These are phyloP conservation scores for Fusarium brevicatenulatum DNA, from an alignment of 2,329 filamentous ascomycete genomes.

Conservation along the genomic window DNA sequence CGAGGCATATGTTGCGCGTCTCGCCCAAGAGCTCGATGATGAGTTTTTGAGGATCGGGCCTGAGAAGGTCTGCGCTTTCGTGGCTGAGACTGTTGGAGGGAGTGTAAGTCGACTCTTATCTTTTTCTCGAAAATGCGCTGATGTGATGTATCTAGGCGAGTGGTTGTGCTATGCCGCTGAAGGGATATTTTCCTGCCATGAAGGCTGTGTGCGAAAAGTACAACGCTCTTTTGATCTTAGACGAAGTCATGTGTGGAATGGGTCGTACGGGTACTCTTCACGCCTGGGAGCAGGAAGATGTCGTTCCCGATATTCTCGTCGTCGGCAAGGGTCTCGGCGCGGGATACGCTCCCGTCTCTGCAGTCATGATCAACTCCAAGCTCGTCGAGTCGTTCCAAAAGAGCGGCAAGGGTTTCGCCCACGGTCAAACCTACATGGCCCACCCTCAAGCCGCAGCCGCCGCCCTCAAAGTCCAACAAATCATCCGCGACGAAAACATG, in stretches of 20 bases:
- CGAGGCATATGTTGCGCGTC: constrained; percentile 51
- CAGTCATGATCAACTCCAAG: constrained; percentile 19
- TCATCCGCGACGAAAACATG: constrained; percentile 24
- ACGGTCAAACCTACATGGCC: constrained; percentile 31
- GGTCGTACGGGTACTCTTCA: constrained; percentile 70
- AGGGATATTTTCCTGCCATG: constrained; percentile 65
- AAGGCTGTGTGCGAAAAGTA: constrained; percentile 64
- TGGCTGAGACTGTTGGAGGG: constrained; percentile 59
- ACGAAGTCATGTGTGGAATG: constrained; percentile 76
- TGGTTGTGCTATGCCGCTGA: constrained; percentile 32
- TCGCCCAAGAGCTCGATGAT: constrained; percentile 57
- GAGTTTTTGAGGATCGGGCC: constrained; percentile 59
- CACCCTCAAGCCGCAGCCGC: constrained; percentile 30
- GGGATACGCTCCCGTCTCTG: constrained; percentile 38
- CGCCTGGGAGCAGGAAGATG: constrained; percentile 70
- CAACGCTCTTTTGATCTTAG: constrained; percentile 65
- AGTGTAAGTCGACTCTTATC: constrained; percentile 9
- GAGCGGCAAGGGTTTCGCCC: constrained; percentile 25
- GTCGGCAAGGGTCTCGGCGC: constrained; percentile 72
- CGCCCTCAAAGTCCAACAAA: constrained; percentile 24
- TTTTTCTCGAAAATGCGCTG: not conserved
- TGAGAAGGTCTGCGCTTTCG: constrained; percentile 58
- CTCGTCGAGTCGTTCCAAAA: constrained; percentile 30
- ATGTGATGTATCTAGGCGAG: constrained; percentile 8
- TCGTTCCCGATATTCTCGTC: constrained; percentile 70